phyloP scores from a whole-genome alignment of 2,329 filamentous ascomycete genomes.

The Ascochyta clinopodiicola region DNA sequence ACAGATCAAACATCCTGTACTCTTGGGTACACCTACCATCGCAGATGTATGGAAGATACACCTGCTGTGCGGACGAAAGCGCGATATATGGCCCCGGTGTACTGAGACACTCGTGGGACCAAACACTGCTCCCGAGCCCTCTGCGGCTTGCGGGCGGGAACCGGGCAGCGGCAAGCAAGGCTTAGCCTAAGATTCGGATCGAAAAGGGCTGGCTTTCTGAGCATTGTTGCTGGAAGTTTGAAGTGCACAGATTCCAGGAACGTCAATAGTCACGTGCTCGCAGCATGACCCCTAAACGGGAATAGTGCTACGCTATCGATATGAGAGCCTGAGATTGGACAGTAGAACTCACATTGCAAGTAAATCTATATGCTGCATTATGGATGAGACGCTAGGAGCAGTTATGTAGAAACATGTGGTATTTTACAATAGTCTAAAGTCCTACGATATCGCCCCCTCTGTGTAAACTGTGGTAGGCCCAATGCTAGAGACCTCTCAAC shows the following conservation, averaged over 20 bases:
- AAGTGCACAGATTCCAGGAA: slow-evolving; percentile 3
- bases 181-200: background rate
- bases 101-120: background rate
- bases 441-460: too few species aligned
- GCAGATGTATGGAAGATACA: background rate
- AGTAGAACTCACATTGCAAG: background rate
- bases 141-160: slow-evolving; percentile 1
- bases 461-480: too few species aligned
- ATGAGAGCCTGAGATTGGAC: background rate
- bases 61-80: slow-evolving; percentile 2
- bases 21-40: slow-evolving; percentile 45
- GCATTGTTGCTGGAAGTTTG: slow-evolving; percentile 5
- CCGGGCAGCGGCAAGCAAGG: background rate
- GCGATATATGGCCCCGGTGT: background rate
- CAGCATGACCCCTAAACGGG: slow-evolving; percentile 25
- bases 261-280: slow-evolving; percentile 28
- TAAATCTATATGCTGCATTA: too few species aligned
- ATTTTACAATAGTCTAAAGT: too few species aligned
- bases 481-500: too few species aligned
- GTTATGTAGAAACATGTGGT: too few species aligned
- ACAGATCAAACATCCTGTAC: slow-evolving; percentile 43
- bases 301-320: slow-evolving; percentile 2
- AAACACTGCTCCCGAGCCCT: slow-evolving; percentile 7
- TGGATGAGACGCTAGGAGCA: too few species aligned
- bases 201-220: slow-evolving; percentile 5